Conservation (phyloP, 2,329 filamentous ascomycete species). For the Colletotrichum viniferum region DNA sequence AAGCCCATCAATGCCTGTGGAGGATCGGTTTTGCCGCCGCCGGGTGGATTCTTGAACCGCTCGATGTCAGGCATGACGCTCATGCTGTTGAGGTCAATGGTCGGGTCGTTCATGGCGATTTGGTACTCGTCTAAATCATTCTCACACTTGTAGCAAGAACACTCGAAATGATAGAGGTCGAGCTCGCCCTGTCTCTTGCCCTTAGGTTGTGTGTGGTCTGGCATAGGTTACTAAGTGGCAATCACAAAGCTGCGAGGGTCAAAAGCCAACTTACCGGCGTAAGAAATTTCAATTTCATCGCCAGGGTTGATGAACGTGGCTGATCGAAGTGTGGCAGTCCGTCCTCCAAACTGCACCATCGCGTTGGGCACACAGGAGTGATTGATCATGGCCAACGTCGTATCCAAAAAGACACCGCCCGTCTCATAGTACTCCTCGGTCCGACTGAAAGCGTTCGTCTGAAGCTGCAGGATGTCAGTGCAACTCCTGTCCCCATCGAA, state of each 20-base stretch:
- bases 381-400: slow-evolving; percentile 62
- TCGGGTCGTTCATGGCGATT: slow-evolving; percentile 44
- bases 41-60: background rate
- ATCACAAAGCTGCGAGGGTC: background rate
- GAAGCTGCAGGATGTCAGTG: slow-evolving; percentile 46
- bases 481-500: background rate
- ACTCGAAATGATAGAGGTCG: slow-evolving; percentile 56
- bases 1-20: background rate
- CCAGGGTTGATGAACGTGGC: slow-evolving; percentile 51
- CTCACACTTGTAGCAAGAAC: slow-evolving; percentile 53
- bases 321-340: slow-evolving; percentile 56
- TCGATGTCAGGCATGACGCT: slow-evolving; percentile 48
- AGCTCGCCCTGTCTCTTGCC: slow-evolving; percentile 47
- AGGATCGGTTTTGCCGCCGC: background rate
- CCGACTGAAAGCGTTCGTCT: slow-evolving; percentile 66
- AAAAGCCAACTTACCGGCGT: slow-evolving; percentile 52
- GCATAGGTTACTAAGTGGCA: slow-evolving; percentile 25
- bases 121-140: slow-evolving; percentile 60
- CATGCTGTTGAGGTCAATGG: slow-evolving; percentile 46
- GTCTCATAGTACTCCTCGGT: slow-evolving; percentile 51
- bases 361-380: slow-evolving; percentile 68
- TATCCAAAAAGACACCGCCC: slow-evolving; percentile 61
- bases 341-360: slow-evolving; percentile 58
- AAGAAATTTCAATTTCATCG: slow-evolving; percentile 66
- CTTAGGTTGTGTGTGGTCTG: slow-evolving; percentile 51